Evolutionary conservation across 1,284 basidiomycete species (phyloP), one percentile per base, ranked within the genome.

Genomic region (Cryptococcus sp.): DNA sequence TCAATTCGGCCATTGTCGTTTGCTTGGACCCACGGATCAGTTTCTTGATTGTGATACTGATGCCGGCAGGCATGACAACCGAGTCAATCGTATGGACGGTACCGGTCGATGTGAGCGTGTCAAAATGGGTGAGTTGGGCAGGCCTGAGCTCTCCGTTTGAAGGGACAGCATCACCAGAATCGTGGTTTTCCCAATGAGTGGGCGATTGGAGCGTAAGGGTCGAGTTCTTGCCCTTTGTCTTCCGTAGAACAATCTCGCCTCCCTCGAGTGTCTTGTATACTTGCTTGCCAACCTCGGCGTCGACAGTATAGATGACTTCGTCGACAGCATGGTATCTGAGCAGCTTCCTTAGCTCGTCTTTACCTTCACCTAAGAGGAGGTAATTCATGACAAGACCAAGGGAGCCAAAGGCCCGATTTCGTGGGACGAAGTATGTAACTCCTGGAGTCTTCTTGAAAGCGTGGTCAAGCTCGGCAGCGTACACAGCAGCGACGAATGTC

Each of bases 331-430:
- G 94, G 64, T 96, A 94, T 28, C 85, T 78, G 46, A 99, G 80
- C 23, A 97, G 84, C 31, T 82, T 83, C 61, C 87, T 83, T 43
- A 98, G 76, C 67, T 97, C 91, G 48, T 81, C 73, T 67, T 86
- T 88, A 5, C 87, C 80, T 0, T 85, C 81, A 0, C 78, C 72
- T 0, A 79, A 63, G 11, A 97, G 82, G 13, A 98, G 81, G 70
- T 97, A 91, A 25, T 83, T 83, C 78, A 88, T 92, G 53, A 91
- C 86, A 36, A 98, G 81, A 5, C 96, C 96, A 2, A 98, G 80
- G 1, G 85, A 81, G 57, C 83, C 82, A 77, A 97, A 99, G 0
- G 91, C 96, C 24, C 78, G 74, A 67, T 98, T 98, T 40, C 82
- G 84, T 0, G 96, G 96, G 22, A 96, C 84, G 42, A 99, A 82